Conservation (phyloP, 257 asterid genomes). For the Solanum phureja region DNA sequence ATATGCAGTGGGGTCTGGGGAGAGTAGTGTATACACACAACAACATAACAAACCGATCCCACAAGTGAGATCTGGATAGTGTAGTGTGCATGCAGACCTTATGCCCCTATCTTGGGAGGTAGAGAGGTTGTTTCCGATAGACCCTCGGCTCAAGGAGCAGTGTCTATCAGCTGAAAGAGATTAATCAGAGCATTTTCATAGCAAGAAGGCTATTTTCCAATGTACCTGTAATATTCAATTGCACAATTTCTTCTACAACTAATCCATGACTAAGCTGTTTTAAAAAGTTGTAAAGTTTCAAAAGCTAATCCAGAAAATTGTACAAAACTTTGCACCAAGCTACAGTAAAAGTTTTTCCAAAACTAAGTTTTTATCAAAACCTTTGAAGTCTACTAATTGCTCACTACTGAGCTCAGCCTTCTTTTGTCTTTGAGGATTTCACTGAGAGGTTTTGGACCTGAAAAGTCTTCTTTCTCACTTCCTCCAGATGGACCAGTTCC, state of each 20-base stretch:
- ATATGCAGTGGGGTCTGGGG: no score
- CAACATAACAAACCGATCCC: not conserved
- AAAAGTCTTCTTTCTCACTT: not conserved
- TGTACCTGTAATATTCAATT: not conserved
- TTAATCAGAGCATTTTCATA: not conserved
- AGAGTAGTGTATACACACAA: not conserved
- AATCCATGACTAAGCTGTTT: not conserved
- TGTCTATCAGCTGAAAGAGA: not conserved
- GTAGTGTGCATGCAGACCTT: not conserved
- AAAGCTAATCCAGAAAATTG: not conserved
- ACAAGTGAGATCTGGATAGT: not conserved
- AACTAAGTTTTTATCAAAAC: not conserved
- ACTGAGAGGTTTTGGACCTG: not conserved
- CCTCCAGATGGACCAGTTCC: constrained; percentile 2
- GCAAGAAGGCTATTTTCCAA: not conserved
- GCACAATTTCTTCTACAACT: not conserved
- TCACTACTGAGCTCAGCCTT: not conserved
- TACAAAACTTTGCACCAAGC: not conserved
- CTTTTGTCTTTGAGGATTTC: constrained; percentile 6
- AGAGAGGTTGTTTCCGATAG: not conserved
- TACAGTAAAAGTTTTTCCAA: not conserved
- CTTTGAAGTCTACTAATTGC: not conserved
- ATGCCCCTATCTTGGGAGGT: not conserved
- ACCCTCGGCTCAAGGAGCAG: not conserved
- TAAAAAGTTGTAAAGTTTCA: not conserved